Evolutionary conservation across 176 grass and related monocot genomes (phyloP).

Genomic region (Aechmea fasciata): DNA sequence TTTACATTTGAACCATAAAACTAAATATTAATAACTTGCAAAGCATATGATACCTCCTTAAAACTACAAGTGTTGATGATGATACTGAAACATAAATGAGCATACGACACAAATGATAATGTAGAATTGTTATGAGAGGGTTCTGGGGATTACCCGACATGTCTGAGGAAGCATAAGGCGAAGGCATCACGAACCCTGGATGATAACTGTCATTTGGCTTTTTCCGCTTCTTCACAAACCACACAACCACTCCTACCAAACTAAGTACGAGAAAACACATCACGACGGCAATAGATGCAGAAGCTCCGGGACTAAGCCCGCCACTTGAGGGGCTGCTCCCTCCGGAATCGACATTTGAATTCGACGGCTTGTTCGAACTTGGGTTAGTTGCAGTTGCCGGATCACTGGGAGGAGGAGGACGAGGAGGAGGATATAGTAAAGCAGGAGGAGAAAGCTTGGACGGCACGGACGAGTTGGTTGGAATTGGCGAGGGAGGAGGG

Average conservation of each 20-base stretch:
- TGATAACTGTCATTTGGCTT: conserved; percentile 45
- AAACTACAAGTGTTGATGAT: not conserved
- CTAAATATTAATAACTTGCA: no score
- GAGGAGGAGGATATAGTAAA: not conserved
- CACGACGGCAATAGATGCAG: conserved; percentile 30
- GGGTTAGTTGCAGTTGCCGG: conserved; percentile 3
- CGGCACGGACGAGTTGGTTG: not conserved
- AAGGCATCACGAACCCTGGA: conserved; percentile 34
- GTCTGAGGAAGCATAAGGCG: conserved; percentile 38
- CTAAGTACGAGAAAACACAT: conserved; percentile 35
- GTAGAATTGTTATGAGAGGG: not conserved
- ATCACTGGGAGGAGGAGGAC: not conserved
- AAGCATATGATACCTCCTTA: no score
- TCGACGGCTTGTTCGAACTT: not conserved
- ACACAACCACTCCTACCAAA: conserved; percentile 36
- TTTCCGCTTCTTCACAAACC: conserved; percentile 36
- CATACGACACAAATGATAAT: not conserved
- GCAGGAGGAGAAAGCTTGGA: not conserved
- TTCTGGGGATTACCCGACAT: conserved; percentile 38
- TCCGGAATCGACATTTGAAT: not conserved
- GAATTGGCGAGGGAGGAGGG: not conserved
- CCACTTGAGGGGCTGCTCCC: not conserved
- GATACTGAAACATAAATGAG: not conserved
- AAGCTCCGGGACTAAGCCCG: conserved; percentile 38
- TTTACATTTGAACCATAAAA: not conserved